These are phyloP conservation scores for Fonsecaea monophora DNA, from an alignment of 2,329 filamentous ascomycete genomes.

Conservation along the genomic window DNA sequence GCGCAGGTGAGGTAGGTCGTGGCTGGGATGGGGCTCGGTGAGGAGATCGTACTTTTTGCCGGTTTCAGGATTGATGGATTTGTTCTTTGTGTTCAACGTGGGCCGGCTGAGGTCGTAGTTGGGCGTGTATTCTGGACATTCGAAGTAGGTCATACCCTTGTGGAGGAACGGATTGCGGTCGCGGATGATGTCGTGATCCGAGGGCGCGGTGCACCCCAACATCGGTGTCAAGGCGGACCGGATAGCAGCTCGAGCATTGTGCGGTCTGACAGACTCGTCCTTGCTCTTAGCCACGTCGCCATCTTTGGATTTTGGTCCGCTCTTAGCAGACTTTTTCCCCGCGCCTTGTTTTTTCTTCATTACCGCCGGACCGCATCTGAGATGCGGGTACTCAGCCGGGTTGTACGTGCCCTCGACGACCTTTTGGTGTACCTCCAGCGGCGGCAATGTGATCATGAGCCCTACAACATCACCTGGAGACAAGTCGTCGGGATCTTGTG, in stretches of 20 bases:
- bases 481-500: constrained; percentile 81
- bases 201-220: constrained; percentile 25
- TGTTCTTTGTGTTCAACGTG: constrained; percentile 39
- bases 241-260: constrained; percentile 28
- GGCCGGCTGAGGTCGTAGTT: constrained; percentile 87
- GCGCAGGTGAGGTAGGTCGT: constrained; percentile 78
- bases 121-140: constrained; percentile 85
- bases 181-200: constrained; percentile 75
- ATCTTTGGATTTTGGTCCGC: constrained; percentile 34
- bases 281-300: constrained; percentile 31
- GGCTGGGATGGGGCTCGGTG: constrained; percentile 55
- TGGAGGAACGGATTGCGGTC: constrained; percentile 95
- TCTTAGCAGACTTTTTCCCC: constrained; percentile 35
- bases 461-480: constrained; percentile 92
- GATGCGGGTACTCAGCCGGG: constrained; percentile 67
- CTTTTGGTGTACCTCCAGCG: constrained; percentile 83
- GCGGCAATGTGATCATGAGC: constrained; percentile 87
- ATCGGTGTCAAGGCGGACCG: constrained; percentile 24
- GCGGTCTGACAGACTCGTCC: constrained; percentile 27
- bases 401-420: constrained; percentile 88
- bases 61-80: constrained; percentile 67
- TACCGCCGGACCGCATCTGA: constrained; percentile 39
- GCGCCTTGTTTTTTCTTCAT: constrained; percentile 37
- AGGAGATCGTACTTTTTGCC: constrained; percentile 39
- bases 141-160: constrained; percentile 69